A percentile compares a stretch with the other conserved stretches of the same genome.
Evolutionary conservation across 768 basidiomycete species (phyloP).

Genomic region (Daedaleopsis sinensis): DNA sequence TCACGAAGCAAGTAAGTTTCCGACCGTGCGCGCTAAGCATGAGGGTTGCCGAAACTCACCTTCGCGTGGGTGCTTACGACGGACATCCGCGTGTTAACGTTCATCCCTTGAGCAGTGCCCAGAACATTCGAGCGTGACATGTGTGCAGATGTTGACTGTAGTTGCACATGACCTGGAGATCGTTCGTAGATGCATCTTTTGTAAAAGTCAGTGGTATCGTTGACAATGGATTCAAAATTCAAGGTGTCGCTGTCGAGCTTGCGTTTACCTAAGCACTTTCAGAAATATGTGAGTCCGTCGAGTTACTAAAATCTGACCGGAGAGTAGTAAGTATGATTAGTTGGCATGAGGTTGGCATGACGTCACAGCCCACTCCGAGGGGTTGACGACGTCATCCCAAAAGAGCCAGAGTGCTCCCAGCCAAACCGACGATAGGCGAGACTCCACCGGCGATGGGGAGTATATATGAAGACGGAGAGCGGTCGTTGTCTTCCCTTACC

Average conservation of each 20-base stretch:
- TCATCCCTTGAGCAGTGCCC: neutral
- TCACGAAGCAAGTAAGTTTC: no score
- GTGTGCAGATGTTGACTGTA: neutral
- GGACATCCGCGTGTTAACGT: neutral
- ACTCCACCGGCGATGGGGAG: constrained; percentile 12
- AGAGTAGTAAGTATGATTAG: neutral
- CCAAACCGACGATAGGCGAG: neutral
- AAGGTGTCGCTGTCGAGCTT: no score
- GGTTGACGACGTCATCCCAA: constrained; percentile 17
- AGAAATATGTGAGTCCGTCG: no score
- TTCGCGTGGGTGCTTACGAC: neutral
- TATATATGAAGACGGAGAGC: no score
- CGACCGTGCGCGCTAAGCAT: no score
- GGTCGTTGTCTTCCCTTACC: neutral
- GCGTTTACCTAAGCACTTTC: no score
- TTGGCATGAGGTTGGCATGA: neutral
- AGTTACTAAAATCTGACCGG: no score
- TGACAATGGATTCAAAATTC: no score
- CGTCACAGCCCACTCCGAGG: neutral
- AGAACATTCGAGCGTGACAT: neutral
- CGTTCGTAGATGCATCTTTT: neutral
- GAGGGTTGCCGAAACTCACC: no score
- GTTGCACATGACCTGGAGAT: no score
- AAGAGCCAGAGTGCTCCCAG: constrained; percentile 1
- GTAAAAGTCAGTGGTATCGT: neutral